Conservation (phyloP, 495 filamentous ascomycete genomes). For the Lophiotrema nucula region DNA sequence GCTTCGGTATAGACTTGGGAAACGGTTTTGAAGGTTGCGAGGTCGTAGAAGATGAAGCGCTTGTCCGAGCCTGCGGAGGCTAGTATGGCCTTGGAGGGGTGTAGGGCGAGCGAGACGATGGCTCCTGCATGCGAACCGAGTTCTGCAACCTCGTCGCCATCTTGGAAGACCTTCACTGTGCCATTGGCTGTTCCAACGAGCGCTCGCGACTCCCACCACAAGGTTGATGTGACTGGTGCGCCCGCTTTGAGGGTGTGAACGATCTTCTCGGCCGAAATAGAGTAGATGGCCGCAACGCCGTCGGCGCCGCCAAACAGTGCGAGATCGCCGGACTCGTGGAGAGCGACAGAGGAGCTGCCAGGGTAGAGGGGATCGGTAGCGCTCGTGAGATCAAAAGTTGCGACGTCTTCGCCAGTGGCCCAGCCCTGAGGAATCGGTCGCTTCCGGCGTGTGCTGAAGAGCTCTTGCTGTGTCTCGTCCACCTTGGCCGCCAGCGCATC, state of each 20-base stretch:
- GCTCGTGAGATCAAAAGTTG: slow-evolving; percentile 59
- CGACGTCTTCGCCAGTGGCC: slow-evolving; percentile 72
- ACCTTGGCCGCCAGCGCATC: slow-evolving; percentile 70
- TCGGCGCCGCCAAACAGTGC: slow-evolving; percentile 78
- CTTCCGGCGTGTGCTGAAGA: slow-evolving; percentile 83
- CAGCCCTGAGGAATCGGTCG: slow-evolving; percentile 80
- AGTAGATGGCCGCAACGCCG: slow-evolving; percentile 76
- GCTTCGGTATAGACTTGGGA: slow-evolving; percentile 75
- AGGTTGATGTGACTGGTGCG: slow-evolving; percentile 72
- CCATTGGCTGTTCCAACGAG: slow-evolving; percentile 75
- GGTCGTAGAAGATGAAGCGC: slow-evolving; percentile 88
- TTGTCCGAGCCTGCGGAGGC: slow-evolving; percentile 90
- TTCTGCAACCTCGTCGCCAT: slow-evolving; percentile 60
- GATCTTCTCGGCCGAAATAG: slow-evolving; percentile 66
- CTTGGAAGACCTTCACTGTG: slow-evolving; percentile 70
- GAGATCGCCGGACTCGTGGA: slow-evolving; percentile 64
- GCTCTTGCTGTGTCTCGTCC: slow-evolving; percentile 72
- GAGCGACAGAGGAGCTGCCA: slow-evolving; percentile 63
- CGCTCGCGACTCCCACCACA: slow-evolving; percentile 71
- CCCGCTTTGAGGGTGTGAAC: slow-evolving; percentile 63
- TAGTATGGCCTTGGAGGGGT: slow-evolving; percentile 80
- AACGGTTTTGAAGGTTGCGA: slow-evolving; percentile 61
- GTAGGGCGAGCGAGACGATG: slow-evolving; percentile 71
- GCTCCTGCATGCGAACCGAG: slow-evolving; percentile 79
- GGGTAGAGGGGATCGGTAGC: slow-evolving; percentile 63